Base-by-base conservation (phyloP, 2,329 filamentous ascomycete species). In the Botrytis porri region DNA sequence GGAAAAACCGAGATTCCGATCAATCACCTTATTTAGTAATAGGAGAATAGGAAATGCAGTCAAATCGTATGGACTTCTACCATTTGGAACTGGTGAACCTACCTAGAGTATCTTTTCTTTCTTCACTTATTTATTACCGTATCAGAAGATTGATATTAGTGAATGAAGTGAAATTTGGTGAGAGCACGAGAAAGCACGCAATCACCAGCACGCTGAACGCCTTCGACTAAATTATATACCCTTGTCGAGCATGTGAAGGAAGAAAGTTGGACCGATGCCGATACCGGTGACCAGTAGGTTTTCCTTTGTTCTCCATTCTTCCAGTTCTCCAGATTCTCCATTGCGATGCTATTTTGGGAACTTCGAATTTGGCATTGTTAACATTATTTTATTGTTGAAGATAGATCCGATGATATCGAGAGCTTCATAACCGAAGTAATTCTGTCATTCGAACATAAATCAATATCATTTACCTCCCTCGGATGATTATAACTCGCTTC, bases 1-100 rank as follows among this genome's bases (percentile, higher is more conserved):
- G 39, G 20, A 61, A 29, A 45, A 70, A 20, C 45, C 57, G 41
- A 64, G 43, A 71, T 35, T 29, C 59, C 69, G 69, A 71, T 71
- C 41, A 48, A 63, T 62, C 59, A 41, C 43, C 69, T 43, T 66
- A 0, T 35, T 71, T 71, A 37, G 69, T 35, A 70, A 62, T 70
- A 32, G 20, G n/a, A 29, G n/a, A 4, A 18, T 54, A 29, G 6
- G 35, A 45, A 62, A 70, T 70, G 35, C 10, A 57, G n/a, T 29
- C 41, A 37, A 39, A 32, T 43, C 20, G 45, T 41, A 57, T 48
- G 39, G 12, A 62, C n/a, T 45, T 54, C 18, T 9, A 66, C 64
- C 39, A 39, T 51, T 37, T 39, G 10, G 43, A 51, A 29, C 51
- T 54, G 51, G n/a, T 54, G 51, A 43, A 43, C 39, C 39, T 41